A percentile compares a stretch with the other conserved stretches of the same genome.
Conservation (phyloP, 2,329 filamentous ascomycete species). For the Aspergillus sojae region DNA sequence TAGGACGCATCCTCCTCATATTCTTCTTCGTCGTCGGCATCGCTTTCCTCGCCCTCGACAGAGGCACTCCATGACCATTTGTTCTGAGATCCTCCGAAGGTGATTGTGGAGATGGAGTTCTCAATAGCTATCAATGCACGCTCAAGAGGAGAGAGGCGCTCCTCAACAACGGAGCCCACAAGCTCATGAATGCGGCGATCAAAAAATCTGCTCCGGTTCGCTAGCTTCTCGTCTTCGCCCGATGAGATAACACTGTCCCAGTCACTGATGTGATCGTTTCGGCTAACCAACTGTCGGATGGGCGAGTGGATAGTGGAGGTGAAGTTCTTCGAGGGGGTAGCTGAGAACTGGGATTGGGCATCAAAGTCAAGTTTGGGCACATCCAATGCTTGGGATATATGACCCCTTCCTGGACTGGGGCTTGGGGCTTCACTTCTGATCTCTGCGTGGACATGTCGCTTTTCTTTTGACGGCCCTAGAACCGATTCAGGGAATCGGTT, state of each 20-base stretch:
- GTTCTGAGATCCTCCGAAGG: slow-evolving; percentile 56
- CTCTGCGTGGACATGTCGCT: slow-evolving; percentile 54
- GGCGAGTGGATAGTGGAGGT: slow-evolving; percentile 56
- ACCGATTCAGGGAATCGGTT: slow-evolving; percentile 38
- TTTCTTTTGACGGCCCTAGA: slow-evolving; percentile 56
- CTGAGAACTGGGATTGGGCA: slow-evolving; percentile 46
- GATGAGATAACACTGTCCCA: slow-evolving; percentile 88
- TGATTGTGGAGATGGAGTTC: slow-evolving; percentile 63
- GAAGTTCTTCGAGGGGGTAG: slow-evolving; percentile 67
- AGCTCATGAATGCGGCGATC: slow-evolving; percentile 86
- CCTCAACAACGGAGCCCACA: slow-evolving; percentile 75
- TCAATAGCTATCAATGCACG: slow-evolving; percentile 77
- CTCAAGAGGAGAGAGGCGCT: slow-evolving; percentile 79
- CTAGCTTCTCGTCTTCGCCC: slow-evolving; percentile 80
- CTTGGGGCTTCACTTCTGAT: slow-evolving; percentile 71
- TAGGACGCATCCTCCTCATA: slow-evolving; percentile 55
- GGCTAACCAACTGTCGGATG: slow-evolving; percentile 65
- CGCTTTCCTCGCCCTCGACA: slow-evolving; percentile 73
- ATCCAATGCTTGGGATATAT: slow-evolving; percentile 50
- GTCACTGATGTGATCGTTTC: slow-evolving; percentile 72
- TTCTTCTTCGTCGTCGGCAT: slow-evolving; percentile 90
- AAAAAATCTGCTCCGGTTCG: slow-evolving; percentile 82
- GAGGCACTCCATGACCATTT: slow-evolving; percentile 66
- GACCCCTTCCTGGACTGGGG: slow-evolving; percentile 66
- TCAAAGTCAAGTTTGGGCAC: slow-evolving; percentile 43